These are phyloP conservation scores for Aspergillus fumigatiaffinis DNA, from an alignment of 2,329 filamentous ascomycete genomes.

Conservation along the genomic window DNA sequence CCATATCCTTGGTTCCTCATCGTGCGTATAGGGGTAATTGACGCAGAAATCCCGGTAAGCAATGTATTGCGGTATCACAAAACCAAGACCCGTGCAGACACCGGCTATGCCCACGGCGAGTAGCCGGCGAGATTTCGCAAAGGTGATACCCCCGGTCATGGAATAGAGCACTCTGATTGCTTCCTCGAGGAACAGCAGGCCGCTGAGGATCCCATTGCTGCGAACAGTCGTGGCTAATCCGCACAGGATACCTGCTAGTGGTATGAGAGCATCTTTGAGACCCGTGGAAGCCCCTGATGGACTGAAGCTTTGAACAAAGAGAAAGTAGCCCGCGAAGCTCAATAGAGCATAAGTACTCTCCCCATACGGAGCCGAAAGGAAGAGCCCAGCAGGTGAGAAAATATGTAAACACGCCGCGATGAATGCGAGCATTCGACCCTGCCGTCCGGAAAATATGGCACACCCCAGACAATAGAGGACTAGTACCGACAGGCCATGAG, in stretches of 20 bases:
- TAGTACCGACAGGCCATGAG: constrained; percentile 3
- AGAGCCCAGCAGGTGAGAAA: constrained; percentile 6
- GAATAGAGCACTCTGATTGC: too few species aligned
- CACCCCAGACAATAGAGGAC: neutral
- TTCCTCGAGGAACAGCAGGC: neutral
- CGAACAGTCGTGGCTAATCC: constrained; percentile 4
- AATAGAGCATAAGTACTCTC: constrained; percentile 5
- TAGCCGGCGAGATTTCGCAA: too few species aligned
- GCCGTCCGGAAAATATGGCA: too few species aligned
- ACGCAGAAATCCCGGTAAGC: too few species aligned
- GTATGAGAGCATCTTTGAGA: neutral
- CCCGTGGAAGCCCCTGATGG: neutral
- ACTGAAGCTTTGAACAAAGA: constrained; percentile 4
- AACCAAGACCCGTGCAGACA: too few species aligned
- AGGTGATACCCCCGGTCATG: too few species aligned
- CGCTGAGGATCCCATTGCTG: constrained; percentile 7
- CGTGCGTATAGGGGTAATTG: too few species aligned
- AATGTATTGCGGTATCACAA: too few species aligned
- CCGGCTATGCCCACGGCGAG: too few species aligned
- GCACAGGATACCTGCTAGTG: constrained; percentile 1
- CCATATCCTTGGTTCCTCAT: neutral
- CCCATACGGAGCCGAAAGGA: constrained; percentile 4
- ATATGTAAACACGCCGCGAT: constrained; percentile 6
- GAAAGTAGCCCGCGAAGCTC: constrained; percentile 3
- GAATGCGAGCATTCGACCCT: constrained; percentile 4